Conservation (phyloP, 345 rosid genomes). For the Zanthoxylum bungeanum region DNA sequence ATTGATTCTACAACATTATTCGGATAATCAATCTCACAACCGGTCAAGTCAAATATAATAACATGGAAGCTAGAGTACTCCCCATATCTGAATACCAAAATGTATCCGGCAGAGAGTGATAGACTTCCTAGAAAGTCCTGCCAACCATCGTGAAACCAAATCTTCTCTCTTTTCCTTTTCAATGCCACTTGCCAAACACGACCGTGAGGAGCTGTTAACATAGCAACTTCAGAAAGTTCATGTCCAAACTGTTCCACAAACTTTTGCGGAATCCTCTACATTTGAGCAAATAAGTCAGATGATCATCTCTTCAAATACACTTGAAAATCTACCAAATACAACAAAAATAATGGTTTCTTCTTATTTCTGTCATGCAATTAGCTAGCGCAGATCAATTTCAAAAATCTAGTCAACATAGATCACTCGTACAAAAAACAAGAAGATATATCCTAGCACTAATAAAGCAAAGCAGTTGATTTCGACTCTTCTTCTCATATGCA, state of each 20-base stretch:
- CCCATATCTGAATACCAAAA: constrained; percentile 32
- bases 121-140: constrained; percentile 28
- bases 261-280: constrained; percentile 35
- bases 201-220: constrained; percentile 27
- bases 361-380: too few relatives aligned
- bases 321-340: too few relatives aligned
- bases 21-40: constrained; percentile 32
- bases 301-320: too few relatives aligned
- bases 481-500: neutral
- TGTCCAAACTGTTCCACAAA: constrained; percentile 26
- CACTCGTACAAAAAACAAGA: too few relatives aligned
- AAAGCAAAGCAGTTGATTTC: too few relatives aligned
- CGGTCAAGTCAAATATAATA: constrained; percentile 24
- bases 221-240: constrained; percentile 31
- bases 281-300: neutral
- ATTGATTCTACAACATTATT: neutral
- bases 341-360: too few relatives aligned
- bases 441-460: too few relatives aligned
- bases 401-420: too few relatives aligned
- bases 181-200: constrained; percentile 33
- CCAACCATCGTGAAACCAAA: constrained; percentile 44
- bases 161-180: constrained; percentile 10
- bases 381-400: too few relatives aligned
- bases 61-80: constrained; percentile 30
- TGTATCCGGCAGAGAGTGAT: constrained; percentile 24